Evolutionary conservation across 108 stramenopile species (phyloP), one percentile per base, ranked within the genome.

Genomic region (Cylindrotheca closterium): DNA sequence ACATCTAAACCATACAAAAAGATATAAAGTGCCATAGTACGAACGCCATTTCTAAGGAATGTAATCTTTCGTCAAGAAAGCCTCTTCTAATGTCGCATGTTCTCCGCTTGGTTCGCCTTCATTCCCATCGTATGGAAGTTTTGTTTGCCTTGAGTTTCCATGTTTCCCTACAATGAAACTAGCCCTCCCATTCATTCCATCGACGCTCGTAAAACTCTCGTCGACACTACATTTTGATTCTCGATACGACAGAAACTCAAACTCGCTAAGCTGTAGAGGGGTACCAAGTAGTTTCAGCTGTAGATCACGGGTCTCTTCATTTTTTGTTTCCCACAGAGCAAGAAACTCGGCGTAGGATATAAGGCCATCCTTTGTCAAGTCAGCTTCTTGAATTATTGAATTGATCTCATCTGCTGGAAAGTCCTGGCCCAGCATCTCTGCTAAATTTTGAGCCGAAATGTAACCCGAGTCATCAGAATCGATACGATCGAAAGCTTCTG

Each of bases 331-430:
- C 75, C 77, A 83, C 23, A 79, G 30, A 3, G 74, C 57, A 55
- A 83, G 51, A 33, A 79, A 83, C 26, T 79, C 82, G 15, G 66
- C 49, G 54, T 83, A 91, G 45, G 79, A 83, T 70, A 68, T 95
- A 78, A 70, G 63, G n/a, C 63, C 64, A 46, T 98, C 96, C n/a
- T 80, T 65, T 42, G 97, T 92, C 26, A 78, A 50, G 75, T 97
- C 96, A 12, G 92, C 97, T 46, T 97, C 87, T 12, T 75, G 79
- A 59, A 98, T 96, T 65, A 99, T 93, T 75, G 85, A 84, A 30
- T 84, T 65, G 30, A 90, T 83, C 58, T 85, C 68, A 28, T 73
- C 65, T 10, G 65, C 51, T 1, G 77, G 60, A 22, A 73, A 63
- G 26, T 70, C 76, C 12, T 68, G 49, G 12, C 82, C 86, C 10